A percentile compares a stretch with the other conserved stretches of the same genome.
Conservation (phyloP, 2,329 filamentous ascomycete species). For the Nothophoma quercina region DNA sequence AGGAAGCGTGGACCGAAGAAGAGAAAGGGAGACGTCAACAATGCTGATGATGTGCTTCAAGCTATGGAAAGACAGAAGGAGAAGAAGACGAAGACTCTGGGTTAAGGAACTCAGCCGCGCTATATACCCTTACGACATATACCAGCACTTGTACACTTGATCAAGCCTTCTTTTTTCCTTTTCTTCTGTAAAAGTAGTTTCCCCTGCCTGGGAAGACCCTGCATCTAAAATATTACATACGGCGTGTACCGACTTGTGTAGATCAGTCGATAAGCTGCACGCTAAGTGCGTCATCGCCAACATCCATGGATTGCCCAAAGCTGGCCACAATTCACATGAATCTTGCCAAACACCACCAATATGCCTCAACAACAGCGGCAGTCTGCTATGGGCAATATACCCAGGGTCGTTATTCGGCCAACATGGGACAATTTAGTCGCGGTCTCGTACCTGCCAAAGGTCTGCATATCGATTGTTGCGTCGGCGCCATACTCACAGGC, state of each 20-base stretch:
- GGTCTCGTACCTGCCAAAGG: constrained; percentile 43
- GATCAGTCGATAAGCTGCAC: constrained; percentile 2
- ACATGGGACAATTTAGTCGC: constrained; percentile 37
- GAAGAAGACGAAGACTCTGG: constrained; percentile 36
- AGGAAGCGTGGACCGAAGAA: constrained; percentile 77
- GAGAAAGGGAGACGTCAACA: constrained; percentile 80
- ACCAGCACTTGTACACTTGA: too few relatives aligned
- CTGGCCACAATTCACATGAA: not conserved
- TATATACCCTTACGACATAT: constrained; percentile 16
- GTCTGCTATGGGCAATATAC: constrained; percentile 37
- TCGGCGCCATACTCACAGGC: constrained; percentile 24
- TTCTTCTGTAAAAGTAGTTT: too few relatives aligned
- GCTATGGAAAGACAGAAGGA: constrained; percentile 73
- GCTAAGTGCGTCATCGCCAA: constrained; percentile 14
- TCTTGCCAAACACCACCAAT: constrained; percentile 20
- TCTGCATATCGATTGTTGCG: constrained; percentile 8
- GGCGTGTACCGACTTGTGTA: not conserved
- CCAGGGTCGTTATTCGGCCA: constrained; percentile 39
- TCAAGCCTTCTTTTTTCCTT: too few relatives aligned
- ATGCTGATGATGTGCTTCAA: constrained; percentile 78
- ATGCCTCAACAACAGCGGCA: constrained; percentile 43
- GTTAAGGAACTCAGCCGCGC: not conserved
- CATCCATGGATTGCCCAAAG: not conserved
- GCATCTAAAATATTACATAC: constrained; percentile 2
- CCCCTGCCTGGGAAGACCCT: too few relatives aligned